A percentile compares a stretch with the other conserved stretches of the same genome.
phyloP scores from a whole-genome alignment of 176 grass and related monocot species.

The Chloris gayana region DNA sequence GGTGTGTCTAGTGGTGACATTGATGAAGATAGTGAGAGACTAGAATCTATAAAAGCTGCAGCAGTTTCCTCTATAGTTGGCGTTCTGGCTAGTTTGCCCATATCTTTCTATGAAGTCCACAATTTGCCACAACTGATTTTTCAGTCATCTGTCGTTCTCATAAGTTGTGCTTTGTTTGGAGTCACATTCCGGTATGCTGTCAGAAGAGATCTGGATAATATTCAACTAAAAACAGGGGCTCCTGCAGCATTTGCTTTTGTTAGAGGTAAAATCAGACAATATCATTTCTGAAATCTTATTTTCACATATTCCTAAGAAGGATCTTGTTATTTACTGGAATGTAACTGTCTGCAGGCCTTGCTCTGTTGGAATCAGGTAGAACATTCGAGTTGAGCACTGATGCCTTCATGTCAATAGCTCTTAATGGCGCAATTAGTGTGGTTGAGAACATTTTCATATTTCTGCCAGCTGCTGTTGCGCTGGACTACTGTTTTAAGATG shows the following conservation, averaged over 20 bases:
- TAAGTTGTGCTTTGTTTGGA: constrained; percentile 83
- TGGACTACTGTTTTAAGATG: constrained; percentile 95
- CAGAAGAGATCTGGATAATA: constrained; percentile 82
- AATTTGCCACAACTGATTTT: constrained; percentile 58
- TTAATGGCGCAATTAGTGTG: constrained; percentile 62
- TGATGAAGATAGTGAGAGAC: constrained; percentile 59
- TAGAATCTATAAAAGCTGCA: constrained; percentile 81
- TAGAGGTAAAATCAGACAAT: constrained; percentile 59
- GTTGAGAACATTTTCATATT: constrained; percentile 80
- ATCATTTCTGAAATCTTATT: constrained; percentile 30
- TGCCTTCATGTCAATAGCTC: constrained; percentile 49
- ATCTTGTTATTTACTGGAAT: constrained; percentile 28
- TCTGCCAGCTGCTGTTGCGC: constrained; percentile 75
- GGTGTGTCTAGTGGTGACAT: constrained; percentile 44
- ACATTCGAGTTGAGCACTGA: constrained; percentile 59
- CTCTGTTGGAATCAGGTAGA: constrained; percentile 53
- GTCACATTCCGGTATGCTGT: constrained; percentile 80
- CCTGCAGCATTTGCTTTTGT: constrained; percentile 71
- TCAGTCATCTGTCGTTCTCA: constrained; percentile 51
- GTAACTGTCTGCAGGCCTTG: constrained; percentile 66
- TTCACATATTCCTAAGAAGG: constrained; percentile 4
- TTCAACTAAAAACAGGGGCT: constrained; percentile 79
- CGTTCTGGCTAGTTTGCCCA: constrained; percentile 71
- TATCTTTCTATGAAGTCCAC: constrained; percentile 71
- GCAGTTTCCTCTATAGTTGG: constrained; percentile 70